Conservation (phyloP, 2,329 filamentous ascomycete genomes). For the Cladorrhinum sp. region DNA sequence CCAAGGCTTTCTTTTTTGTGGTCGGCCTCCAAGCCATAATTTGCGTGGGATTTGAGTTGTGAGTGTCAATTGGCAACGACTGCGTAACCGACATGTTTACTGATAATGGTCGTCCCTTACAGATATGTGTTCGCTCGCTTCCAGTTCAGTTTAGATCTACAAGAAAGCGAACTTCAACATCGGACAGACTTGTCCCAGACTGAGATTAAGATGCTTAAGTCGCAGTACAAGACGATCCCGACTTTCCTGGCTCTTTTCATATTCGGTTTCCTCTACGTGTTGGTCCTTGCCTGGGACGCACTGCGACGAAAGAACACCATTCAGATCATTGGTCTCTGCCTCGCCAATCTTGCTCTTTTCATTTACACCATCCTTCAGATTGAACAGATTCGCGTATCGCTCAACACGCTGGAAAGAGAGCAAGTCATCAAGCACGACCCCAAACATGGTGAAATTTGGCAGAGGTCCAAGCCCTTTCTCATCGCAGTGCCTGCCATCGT, state of each 20-base stretch:
- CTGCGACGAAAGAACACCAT: slow-evolving; percentile 96
- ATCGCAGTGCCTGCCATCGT: slow-evolving; percentile 84
- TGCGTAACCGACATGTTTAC: not conserved
- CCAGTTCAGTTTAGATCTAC: slow-evolving; percentile 56
- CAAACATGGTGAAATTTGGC: slow-evolving; percentile 57
- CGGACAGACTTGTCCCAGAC: slow-evolving; percentile 4
- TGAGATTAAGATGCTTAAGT: slow-evolving; percentile 39
- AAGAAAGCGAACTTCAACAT: slow-evolving; percentile 33
- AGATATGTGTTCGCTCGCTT: slow-evolving; percentile 91
- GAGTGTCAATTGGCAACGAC: slow-evolving; percentile 38
- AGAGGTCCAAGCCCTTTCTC: slow-evolving; percentile 68
- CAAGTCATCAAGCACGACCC: slow-evolving; percentile 41
- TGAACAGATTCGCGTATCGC: slow-evolving; percentile 79
- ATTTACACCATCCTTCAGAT: slow-evolving; percentile 92
- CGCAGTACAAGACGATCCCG: slow-evolving; percentile 71
- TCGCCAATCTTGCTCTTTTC: slow-evolving; percentile 87
- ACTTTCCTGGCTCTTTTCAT: slow-evolving; percentile 96
- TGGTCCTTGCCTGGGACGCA: slow-evolving; percentile 89
- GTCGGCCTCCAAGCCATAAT: slow-evolving; percentile 74
- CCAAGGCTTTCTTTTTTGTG: slow-evolving; percentile 76
- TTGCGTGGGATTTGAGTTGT: slow-evolving; percentile 84
- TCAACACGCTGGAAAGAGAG: slow-evolving; percentile 48
- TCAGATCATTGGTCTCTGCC: slow-evolving; percentile 90
- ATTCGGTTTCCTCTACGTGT: slow-evolving; percentile 91
- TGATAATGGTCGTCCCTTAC: slow-evolving; percentile 15